Conservation (phyloP, 163 green algal genomes). For the Scenedesmus sp. region DNA sequence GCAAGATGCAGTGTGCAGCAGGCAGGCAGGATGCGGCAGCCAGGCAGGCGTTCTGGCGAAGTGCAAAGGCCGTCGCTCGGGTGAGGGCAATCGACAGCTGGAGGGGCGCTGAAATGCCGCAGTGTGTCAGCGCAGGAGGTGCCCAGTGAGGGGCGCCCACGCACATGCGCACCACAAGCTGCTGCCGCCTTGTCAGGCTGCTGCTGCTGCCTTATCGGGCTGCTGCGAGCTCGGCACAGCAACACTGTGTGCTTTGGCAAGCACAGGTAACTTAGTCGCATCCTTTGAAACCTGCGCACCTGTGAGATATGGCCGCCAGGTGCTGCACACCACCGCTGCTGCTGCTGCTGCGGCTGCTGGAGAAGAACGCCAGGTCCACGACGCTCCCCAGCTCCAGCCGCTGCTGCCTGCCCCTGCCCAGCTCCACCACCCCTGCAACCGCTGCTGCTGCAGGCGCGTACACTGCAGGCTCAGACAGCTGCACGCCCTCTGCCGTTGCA, state of each 20-base stretch:
- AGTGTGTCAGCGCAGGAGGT: no score
- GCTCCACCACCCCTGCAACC: constrained; percentile 1
- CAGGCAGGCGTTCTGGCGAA: no score
- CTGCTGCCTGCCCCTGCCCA: not conserved
- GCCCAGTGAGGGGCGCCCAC: no score
- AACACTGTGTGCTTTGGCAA: not conserved
- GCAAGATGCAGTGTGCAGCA: not conserved
- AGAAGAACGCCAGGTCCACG: constrained; percentile 36
- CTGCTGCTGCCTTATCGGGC: no score
- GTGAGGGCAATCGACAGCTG: no score
- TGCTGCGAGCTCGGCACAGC: not conserved
- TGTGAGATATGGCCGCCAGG: constrained; percentile 41
- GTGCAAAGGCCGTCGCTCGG: no score
- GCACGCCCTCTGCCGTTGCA: not conserved
- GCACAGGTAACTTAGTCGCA: not conserved
- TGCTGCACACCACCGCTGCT: constrained; percentile 8
- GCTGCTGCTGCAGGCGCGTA: constrained; percentile 24
- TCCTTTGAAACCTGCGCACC: not conserved
- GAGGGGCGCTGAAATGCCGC: no score
- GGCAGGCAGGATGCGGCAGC: no score
- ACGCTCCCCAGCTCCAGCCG: constrained; percentile 36
- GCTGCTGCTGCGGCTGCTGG: not conserved
- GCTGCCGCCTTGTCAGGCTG: no score
- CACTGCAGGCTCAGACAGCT: constrained; percentile 8
- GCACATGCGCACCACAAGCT: no score